phyloP scores from a whole-genome alignment of 1,284 basidiomycete species.

The Cutaneotrichosporon spelunceum region DNA sequence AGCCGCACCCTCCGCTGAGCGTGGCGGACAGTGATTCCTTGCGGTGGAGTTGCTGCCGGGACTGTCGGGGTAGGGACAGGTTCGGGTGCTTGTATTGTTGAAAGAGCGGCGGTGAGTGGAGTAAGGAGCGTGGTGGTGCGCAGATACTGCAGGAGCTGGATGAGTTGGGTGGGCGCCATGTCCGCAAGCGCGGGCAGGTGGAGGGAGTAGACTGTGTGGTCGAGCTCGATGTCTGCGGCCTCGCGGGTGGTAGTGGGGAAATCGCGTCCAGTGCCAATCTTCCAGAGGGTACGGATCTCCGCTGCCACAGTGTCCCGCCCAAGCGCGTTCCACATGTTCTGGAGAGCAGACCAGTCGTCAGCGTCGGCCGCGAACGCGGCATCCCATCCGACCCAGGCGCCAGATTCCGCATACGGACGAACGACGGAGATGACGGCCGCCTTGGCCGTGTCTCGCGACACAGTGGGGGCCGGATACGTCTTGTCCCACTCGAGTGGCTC shows the following conservation, averaged over 20 bases:
- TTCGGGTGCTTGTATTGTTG: conserved; percentile 8
- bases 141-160: conserved; percentile 40
- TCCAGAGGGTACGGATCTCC: conserved; percentile 33
- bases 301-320: conserved; percentile 20
- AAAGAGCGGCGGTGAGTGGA: conserved; percentile 22
- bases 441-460: conserved; percentile 31
- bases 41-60: conserved; percentile 7
- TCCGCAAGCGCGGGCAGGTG: conserved; percentile 34
- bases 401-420: conserved; percentile 24
- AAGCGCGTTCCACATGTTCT: conserved; percentile 22
- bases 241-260: conserved; percentile 27
- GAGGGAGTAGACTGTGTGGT: conserved; percentile 29
- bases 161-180: conserved; percentile 32
- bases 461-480: conserved; percentile 32
- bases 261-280: conserved; percentile 21
- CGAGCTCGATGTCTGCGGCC: conserved; percentile 33
- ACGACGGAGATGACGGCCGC: conserved; percentile 42
- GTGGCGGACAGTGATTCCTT: neutral
- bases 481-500: conserved; percentile 36
- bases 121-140: conserved; percentile 38
- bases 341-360: conserved; percentile 13
- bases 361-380: conserved; percentile 30
- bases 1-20: neutral
- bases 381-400: conserved; percentile 28
- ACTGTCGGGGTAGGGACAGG: conserved; percentile 12